phyloP scores from a whole-genome alignment of 768 basidiomycete genomes.

The Lentinus tigrinus region DNA sequence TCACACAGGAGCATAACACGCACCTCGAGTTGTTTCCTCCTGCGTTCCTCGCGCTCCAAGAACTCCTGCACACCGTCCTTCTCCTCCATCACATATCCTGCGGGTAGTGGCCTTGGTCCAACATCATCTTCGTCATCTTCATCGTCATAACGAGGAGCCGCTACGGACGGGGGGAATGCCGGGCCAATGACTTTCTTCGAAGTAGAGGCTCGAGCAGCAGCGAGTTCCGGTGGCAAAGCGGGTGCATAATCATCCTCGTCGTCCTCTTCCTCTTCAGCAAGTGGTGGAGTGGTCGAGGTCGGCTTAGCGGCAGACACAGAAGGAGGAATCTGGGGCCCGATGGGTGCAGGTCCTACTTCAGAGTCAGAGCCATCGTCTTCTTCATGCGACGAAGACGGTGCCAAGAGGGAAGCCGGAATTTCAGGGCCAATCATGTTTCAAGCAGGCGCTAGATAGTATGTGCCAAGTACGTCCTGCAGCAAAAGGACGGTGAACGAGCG shows the following conservation, averaged over 20 bases:
- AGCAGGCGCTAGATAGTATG: no score
- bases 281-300: slow-evolving; percentile 17
- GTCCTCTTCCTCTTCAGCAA: slow-evolving; percentile 44
- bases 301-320: background rate
- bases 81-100: slow-evolving; percentile 38
- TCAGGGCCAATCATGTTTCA: slow-evolving; percentile 27
- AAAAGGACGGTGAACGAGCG: background rate
- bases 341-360: slow-evolving; percentile 14
- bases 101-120: slow-evolving; percentile 77
- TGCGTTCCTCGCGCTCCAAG: slow-evolving; percentile 78
- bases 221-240: slow-evolving; percentile 70
- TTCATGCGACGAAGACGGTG: background rate
- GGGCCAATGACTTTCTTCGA: slow-evolving; percentile 50
- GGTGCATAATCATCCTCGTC: slow-evolving; percentile 74
- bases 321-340: slow-evolving; percentile 26
- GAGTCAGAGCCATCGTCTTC: background rate
- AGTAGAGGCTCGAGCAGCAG: slow-evolving; percentile 37
- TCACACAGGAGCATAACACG: slow-evolving; percentile 14
- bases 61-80: slow-evolving; percentile 79
- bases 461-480: background rate
- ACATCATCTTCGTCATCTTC: slow-evolving; percentile 73
- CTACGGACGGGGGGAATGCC: slow-evolving; percentile 42
- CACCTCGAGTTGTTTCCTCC: slow-evolving; percentile 68
- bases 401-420: slow-evolving; percentile 23
- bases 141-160: slow-evolving; percentile 20